Percentiles rank a stretch among this genome's conserved stretches.
Conservation (phyloP, 768 basidiomycete genomes). For the Dacryopinax primogenitus region DNA sequence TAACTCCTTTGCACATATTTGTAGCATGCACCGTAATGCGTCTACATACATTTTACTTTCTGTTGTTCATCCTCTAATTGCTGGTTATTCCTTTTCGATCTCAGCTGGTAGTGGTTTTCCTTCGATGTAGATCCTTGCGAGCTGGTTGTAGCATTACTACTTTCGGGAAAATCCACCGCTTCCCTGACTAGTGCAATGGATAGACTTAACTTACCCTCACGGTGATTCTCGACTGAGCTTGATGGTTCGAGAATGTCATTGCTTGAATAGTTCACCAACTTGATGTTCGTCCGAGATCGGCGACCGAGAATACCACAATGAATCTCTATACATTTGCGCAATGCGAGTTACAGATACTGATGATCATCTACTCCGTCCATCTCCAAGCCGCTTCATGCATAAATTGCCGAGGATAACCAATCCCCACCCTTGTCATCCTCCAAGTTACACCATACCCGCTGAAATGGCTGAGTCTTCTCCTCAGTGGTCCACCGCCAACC, state of each 20-base stretch:
- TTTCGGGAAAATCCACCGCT: slow-evolving; percentile 3
- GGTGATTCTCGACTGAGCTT: too few species aligned
- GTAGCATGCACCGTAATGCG: background rate
- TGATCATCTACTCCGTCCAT: too few species aligned
- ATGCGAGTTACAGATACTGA: too few species aligned
- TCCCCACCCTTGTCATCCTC: too few species aligned
- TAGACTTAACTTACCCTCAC: slow-evolving; percentile 4
- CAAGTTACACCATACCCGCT: too few species aligned
- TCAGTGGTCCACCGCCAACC: background rate
- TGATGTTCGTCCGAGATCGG: too few species aligned
- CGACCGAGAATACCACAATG: too few species aligned
- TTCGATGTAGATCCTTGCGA: slow-evolving; percentile 9
- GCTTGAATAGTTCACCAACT: too few species aligned
- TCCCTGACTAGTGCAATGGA: slow-evolving; percentile 9
- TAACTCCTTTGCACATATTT: background rate
- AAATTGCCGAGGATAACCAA: too few species aligned
- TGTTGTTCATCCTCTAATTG: slow-evolving; percentile 6
- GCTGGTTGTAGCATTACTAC: slow-evolving; percentile 10
- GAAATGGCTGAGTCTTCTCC: background rate
- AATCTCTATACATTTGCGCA: too few species aligned
- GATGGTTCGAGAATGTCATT: too few species aligned
- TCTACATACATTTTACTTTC: slow-evolving; percentile 7
- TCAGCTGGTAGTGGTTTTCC: background rate
- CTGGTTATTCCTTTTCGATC: slow-evolving; percentile 3
- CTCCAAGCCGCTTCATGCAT: too few species aligned